Evolutionary conservation across 345 rosid species (phyloP).

Genomic region (Arabidopsis thaliana): DNA sequence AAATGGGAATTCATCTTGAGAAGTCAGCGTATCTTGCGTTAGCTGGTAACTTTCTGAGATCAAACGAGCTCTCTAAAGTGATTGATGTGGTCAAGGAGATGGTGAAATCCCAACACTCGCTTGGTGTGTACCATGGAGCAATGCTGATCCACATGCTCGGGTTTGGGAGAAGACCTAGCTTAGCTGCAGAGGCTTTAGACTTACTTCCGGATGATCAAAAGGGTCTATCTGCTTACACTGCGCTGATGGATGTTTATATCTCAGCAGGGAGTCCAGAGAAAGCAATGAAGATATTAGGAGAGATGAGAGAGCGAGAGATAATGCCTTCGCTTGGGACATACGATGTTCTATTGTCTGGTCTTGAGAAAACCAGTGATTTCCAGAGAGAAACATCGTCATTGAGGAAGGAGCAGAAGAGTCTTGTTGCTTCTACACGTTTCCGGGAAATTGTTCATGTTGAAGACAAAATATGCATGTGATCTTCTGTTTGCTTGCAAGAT

Average conservation of each 20-base stretch:
- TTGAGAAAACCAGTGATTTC: too few species aligned
- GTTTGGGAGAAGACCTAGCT: constrained; percentile 67
- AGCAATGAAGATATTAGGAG: constrained; percentile 70
- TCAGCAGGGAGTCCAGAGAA: constrained; percentile 76
- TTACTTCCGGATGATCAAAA: constrained; percentile 64
- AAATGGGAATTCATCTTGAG: constrained; percentile 56
- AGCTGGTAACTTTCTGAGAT: constrained; percentile 61
- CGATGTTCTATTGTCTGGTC: too few species aligned
- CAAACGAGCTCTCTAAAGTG: constrained; percentile 48
- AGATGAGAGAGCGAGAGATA: too few species aligned
- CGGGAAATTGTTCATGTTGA: too few species aligned
- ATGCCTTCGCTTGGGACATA: too few species aligned
- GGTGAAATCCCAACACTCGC: constrained; percentile 60
- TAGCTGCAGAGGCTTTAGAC: constrained; percentile 65
- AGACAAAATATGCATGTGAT: background rate
- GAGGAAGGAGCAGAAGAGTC: too few species aligned
- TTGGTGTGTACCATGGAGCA: constrained; percentile 65
- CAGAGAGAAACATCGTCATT: too few species aligned
- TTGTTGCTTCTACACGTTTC: too few species aligned
- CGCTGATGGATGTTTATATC: constrained; percentile 69
- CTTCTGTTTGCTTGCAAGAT: too few species aligned
- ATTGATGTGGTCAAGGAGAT: constrained; percentile 59
- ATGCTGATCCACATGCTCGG: constrained; percentile 73
- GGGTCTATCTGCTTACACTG: constrained; percentile 71
- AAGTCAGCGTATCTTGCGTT: constrained; percentile 64